phyloP scores from a whole-genome alignment of 441 rosid species.

The Eutrema salsugineum region DNA sequence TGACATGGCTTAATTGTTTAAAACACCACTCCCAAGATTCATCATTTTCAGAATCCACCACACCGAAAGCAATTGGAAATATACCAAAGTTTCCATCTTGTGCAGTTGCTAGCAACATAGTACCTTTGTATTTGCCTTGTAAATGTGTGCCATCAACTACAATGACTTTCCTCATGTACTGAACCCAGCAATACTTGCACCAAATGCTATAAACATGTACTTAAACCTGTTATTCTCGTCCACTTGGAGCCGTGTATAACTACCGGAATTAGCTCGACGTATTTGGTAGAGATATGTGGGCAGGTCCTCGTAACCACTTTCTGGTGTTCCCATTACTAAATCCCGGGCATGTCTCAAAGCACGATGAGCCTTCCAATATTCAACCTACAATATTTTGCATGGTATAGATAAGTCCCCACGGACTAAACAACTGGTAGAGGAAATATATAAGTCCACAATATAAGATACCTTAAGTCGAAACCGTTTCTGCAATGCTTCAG shows the following conservation, averaged over 20 bases:
- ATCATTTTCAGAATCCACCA: background rate
- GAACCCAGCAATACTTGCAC: too few relatives aligned
- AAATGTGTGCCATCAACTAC: background rate
- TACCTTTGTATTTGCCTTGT: background rate
- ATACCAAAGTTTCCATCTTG: background rate
- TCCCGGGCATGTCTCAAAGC: background rate
- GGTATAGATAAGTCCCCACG: too few relatives aligned
- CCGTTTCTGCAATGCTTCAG: too few relatives aligned
- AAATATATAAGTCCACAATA: too few relatives aligned
- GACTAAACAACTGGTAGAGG: too few relatives aligned
- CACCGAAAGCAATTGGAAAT: background rate
- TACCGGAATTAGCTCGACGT: background rate
- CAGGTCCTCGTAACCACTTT: background rate
- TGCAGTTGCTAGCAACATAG: background rate
- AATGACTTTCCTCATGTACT: background rate
- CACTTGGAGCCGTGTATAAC: background rate
- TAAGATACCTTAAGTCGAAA: too few relatives aligned
- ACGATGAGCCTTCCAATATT: too few relatives aligned
- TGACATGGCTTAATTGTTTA: background rate
- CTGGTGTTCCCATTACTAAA: background rate
- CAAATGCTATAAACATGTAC: background rate
- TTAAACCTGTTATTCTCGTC: background rate
- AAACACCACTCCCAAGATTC: background rate
- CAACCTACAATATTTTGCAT: too few relatives aligned
- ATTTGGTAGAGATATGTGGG: background rate